A percentile compares a stretch with the other conserved stretches of the same genome.
Conservation (phyloP, 225 moss, liverwort and hornwort genomes). For the Thuidium tamariscinum region DNA sequence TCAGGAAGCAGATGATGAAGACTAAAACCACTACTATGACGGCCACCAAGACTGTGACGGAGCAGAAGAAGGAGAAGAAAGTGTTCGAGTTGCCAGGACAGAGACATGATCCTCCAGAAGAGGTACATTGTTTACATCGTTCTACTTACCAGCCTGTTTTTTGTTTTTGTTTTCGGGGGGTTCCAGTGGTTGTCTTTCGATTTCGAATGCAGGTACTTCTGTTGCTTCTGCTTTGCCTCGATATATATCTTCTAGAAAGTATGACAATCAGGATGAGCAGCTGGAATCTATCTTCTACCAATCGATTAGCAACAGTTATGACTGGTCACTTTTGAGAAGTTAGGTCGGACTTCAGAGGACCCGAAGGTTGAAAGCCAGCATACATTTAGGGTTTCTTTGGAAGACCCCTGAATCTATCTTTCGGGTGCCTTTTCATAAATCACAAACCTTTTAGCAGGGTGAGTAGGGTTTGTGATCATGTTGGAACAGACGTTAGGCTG, state of each 20-base stretch:
- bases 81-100: conserved; percentile 34
- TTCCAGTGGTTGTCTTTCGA: neutral
- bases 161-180: neutral
- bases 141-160: neutral
- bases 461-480: neutral
- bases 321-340: neutral
- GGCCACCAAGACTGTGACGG: conserved; percentile 11
- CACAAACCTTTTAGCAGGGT: neutral
- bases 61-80: conserved; percentile 44
- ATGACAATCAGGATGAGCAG: neutral
- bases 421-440: neutral
- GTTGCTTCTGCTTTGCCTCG: neutral
- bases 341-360: neutral
- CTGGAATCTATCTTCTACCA: neutral
- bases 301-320: neutral
- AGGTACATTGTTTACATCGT: neutral
- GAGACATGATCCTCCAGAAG: conserved; percentile 42
- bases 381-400: neutral
- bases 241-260: neutral
- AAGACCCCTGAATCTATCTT: neutral
- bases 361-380: neutral
- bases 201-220: neutral
- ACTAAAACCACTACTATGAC: conserved; percentile 14
- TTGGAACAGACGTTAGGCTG: neutral
- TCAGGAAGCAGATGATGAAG: conserved; percentile 18